Evolutionary conservation across 441 rosid genomes (phyloP).

Genomic region (Gossypium aridum): DNA sequence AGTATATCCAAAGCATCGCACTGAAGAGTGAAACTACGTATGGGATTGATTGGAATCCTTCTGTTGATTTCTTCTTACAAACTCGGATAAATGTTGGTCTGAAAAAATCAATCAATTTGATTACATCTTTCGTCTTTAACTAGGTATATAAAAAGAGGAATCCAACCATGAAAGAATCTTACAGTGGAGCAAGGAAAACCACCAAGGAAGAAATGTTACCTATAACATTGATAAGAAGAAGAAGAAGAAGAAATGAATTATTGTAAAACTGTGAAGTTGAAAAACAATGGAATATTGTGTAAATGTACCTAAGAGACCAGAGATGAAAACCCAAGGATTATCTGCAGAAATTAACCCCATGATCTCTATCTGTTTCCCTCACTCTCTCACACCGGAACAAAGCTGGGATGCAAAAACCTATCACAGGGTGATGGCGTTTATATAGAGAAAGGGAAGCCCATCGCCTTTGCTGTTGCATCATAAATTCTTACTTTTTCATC

Average conservation of each 20-base stretch:
- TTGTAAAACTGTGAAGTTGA: neutral
- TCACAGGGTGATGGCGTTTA: neutral
- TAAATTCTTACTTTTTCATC: too few species aligned
- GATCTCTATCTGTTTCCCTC: slow-evolving; percentile 13
- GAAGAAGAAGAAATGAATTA: neutral
- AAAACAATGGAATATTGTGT: neutral
- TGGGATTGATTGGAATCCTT: slow-evolving; percentile 51
- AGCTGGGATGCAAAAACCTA: neutral
- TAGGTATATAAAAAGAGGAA: neutral
- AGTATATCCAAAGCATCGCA: slow-evolving; percentile 54
- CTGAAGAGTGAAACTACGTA: slow-evolving; percentile 43
- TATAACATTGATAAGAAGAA: slow-evolving; percentile 10
- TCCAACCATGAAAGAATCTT: slow-evolving; percentile 18
- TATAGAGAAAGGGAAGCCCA: neutral
- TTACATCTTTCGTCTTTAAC: neutral
- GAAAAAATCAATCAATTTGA: neutral
- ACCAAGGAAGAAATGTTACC: slow-evolving; percentile 47
- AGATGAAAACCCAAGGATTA: slow-evolving; percentile 38
- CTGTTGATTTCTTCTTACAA: slow-evolving; percentile 50
- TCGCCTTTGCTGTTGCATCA: neutral
- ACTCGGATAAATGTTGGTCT: slow-evolving; percentile 54
- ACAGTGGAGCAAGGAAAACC: slow-evolving; percentile 57
- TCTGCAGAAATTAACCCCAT: slow-evolving; percentile 38
- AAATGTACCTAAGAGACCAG: slow-evolving; percentile 55
- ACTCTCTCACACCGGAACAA: neutral